Evolutionary conservation across 768 basidiomycete species (phyloP).

Genomic region (Tulasnella sp.): DNA sequence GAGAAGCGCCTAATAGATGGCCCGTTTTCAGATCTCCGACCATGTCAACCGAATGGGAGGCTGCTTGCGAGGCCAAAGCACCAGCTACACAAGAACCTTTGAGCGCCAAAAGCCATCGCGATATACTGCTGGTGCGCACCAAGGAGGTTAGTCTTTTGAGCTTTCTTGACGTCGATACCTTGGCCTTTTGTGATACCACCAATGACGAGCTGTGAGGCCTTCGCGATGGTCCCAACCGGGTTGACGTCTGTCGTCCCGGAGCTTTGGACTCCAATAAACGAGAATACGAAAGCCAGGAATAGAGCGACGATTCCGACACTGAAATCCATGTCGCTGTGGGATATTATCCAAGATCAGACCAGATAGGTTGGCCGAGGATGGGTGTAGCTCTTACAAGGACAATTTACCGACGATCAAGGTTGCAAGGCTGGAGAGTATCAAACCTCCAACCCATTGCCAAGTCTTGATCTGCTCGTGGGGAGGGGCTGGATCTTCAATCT

Average conservation of each 20-base stretch:
- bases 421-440: constrained; percentile 28
- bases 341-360: not conserved
- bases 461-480: constrained; percentile 36
- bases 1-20: constrained; percentile 38
- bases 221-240: constrained; percentile 37
- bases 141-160: constrained; percentile 31
- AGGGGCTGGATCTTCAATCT: constrained; percentile 35
- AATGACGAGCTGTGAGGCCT: constrained; percentile 39
- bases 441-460: constrained; percentile 36
- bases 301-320: constrained; percentile 37
- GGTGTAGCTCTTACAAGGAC: constrained; percentile 17
- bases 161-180: constrained; percentile 30
- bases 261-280: constrained; percentile 38
- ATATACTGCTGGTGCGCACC: not conserved
- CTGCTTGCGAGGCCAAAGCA: constrained; percentile 35
- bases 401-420: constrained; percentile 37
- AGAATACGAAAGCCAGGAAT: constrained; percentile 38
- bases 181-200: constrained; percentile 38
- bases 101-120: not conserved
- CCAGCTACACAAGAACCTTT: constrained; percentile 33
- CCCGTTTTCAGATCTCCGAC: constrained; percentile 40
- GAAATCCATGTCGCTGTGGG: constrained; percentile 29
- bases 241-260: constrained; percentile 39
- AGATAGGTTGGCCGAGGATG: not conserved
- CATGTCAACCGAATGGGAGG: constrained; percentile 38